Base-by-base conservation (phyloP, 2,329 filamentous ascomycete species). In the Botrytis fabae region DNA sequence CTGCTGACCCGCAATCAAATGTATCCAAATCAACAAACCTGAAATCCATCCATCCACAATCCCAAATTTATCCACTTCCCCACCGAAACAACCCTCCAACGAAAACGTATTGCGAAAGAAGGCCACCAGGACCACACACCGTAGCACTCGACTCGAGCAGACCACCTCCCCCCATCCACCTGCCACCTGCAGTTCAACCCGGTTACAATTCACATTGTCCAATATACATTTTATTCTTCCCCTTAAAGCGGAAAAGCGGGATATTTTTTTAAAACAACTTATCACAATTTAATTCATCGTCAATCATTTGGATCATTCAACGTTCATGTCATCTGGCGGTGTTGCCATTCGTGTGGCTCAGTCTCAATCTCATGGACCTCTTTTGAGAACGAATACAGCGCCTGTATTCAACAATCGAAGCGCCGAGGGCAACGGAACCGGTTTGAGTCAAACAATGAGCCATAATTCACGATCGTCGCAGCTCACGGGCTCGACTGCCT, bases 401-500 rank as follows among this genome's bases (percentile, higher is more conserved):
- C 79, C 79, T 71, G 75, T 79, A 69, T 80, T 77, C 75, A 73
- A 72, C 32, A 73, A 76, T 38, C 60, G 61, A 42, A 76, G 76
- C 73, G 75, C 68, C 71, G 70, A 74, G 72, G 69, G 72, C 72
- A 75, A 74, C 73, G 73, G 73, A 63, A 57, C 76, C 71, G 77
- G 77, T 35, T 72, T 80, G 68, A 75, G 75, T 61, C 78, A 79
- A 54, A 80, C 79, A 18, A 80, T 81, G 78, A 80, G 79, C 77
- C 78, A 80, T 72, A 78, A 75, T 57, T 79, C 86, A 75, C 85
- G 89, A 80, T 85, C 85, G 74, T 91, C 89, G 82, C 88, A 90
- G 83, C 84, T 91, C 75, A 90, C 89, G 73, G 88, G 88, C 82
- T 86, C 88, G 75, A 89, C 88, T 46, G 85, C 85, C 69, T 86